Evolutionary conservation across 2,329 filamentous ascomycete species (phyloP).

Genomic region (Penicillium concentricum): DNA sequence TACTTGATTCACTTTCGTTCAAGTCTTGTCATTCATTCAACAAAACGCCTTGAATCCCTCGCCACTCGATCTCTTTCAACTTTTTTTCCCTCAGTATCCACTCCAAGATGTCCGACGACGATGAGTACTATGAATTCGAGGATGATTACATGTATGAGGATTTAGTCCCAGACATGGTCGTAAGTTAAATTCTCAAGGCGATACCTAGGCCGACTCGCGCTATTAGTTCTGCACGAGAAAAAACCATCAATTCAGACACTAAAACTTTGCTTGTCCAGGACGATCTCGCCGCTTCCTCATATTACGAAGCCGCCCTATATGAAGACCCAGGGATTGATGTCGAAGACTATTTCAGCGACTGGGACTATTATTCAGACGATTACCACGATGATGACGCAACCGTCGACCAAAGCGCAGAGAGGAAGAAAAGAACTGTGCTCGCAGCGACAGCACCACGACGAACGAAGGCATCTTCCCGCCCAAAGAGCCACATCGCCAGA

Average conservation of each 20-base stretch:
- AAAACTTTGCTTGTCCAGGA: constrained; percentile 30
- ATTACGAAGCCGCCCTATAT: constrained; percentile 41
- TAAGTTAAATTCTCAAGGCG: constrained; percentile 19
- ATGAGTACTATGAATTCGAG: constrained; percentile 38
- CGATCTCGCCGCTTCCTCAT: constrained; percentile 43
- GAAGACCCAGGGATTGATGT: constrained; percentile 42
- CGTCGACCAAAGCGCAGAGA: constrained; percentile 23
- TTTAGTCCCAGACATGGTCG: constrained; percentile 35
- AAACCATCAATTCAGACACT: neutral
- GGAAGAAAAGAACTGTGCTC: constrained; percentile 10
- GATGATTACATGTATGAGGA: constrained; percentile 38
- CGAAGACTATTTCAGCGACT: constrained; percentile 45
- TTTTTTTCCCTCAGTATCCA: neutral
- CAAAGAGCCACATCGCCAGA: neutral
- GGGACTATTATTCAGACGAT: constrained; percentile 48
- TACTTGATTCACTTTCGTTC: neutral
- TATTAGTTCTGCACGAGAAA: neutral
- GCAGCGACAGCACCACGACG: constrained; percentile 17
- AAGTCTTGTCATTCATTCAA: neutral
- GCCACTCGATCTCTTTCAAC: neutral
- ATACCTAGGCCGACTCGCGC: neutral
- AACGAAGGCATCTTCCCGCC: constrained; percentile 12
- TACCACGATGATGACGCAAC: constrained; percentile 46
- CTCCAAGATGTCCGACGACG: constrained; percentile 39
- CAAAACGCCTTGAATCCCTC: neutral